Percentiles rank a stretch among this genome's conserved stretches.
These are phyloP conservation scores for Serendipita indica DNA, from an alignment of 768 basidiomycete species.

Conservation along the genomic window DNA sequence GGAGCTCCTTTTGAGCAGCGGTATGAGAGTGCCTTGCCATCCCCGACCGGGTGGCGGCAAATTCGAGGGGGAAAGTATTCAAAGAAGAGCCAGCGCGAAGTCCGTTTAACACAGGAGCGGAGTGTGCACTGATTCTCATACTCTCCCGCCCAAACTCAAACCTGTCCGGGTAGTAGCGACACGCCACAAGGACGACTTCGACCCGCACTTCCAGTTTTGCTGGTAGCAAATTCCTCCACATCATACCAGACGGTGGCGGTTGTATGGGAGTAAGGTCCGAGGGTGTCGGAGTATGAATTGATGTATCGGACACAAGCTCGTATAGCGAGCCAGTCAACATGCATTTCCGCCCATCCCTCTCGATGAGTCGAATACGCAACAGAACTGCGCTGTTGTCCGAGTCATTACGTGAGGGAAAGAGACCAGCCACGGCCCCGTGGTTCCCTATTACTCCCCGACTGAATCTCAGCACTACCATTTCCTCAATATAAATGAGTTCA, in stretches of 20 bases:
- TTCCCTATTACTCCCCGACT: not conserved
- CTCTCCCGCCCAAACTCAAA: too few species aligned
- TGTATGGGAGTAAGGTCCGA: not conserved
- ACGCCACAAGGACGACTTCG: not conserved
- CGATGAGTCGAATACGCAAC: not conserved
- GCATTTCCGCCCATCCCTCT: not conserved
- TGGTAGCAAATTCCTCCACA: not conserved
- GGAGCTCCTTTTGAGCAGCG: not conserved
- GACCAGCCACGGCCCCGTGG: not conserved
- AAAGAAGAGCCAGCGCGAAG: too few species aligned
- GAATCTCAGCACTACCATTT: not conserved
- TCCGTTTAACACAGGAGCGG: too few species aligned
- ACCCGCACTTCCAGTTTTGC: not conserved
- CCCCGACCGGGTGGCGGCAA: not conserved
- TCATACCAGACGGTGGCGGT: not conserved
- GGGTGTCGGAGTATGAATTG: not conserved
- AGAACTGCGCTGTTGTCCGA: not conserved
- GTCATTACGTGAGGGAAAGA: not conserved
- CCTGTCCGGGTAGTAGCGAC: not conserved
- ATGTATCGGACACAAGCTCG: not conserved
- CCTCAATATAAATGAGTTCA: not conserved
- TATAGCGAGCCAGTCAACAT: not conserved
- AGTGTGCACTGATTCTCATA: too few species aligned
- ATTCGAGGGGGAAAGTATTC: not conserved
- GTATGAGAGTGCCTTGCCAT: not conserved